Evolutionary conservation across 176 grass and related monocot species (phyloP).

Genomic region (Eragrostis nindensis): DNA sequence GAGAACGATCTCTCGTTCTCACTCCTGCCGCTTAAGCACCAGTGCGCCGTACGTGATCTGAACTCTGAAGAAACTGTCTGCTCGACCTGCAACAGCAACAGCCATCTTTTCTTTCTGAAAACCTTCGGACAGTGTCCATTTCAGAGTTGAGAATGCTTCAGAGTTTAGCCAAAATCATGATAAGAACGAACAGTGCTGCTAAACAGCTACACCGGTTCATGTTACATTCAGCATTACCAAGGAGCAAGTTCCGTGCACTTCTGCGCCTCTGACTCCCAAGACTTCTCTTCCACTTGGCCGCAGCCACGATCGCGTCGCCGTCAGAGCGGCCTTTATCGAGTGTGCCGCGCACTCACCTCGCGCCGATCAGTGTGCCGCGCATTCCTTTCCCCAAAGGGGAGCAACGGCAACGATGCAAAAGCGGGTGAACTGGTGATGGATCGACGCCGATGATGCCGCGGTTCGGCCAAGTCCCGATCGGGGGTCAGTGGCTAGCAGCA

Average conservation of each 20-base stretch:
- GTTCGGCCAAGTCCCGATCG: background rate
- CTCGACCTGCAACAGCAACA: slow-evolving; percentile 3
- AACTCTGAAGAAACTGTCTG: background rate
- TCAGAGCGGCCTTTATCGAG: background rate
- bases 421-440: background rate
- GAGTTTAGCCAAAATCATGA: background rate
- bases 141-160: background rate
- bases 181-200: background rate
- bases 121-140: background rate
- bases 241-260: slow-evolving; percentile 31
- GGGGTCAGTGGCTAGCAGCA: slow-evolving; percentile 5
- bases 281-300: background rate
- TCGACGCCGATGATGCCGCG: background rate
- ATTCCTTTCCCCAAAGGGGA: slow-evolving; percentile 10
- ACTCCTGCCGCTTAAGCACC: background rate
- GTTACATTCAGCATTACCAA: background rate
- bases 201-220: background rate
- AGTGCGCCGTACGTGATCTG: background rate
- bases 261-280: background rate
- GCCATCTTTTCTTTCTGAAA: background rate
- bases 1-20: background rate
- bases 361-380: background rate
- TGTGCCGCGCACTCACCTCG: slow-evolving; percentile 13
- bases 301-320: background rate
- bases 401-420: background rate